Evolutionary conservation across 225 moss, liverwort and hornwort species (phyloP), one percentile per base, ranked within the genome.

Genomic region (Climacium dendroides): DNA sequence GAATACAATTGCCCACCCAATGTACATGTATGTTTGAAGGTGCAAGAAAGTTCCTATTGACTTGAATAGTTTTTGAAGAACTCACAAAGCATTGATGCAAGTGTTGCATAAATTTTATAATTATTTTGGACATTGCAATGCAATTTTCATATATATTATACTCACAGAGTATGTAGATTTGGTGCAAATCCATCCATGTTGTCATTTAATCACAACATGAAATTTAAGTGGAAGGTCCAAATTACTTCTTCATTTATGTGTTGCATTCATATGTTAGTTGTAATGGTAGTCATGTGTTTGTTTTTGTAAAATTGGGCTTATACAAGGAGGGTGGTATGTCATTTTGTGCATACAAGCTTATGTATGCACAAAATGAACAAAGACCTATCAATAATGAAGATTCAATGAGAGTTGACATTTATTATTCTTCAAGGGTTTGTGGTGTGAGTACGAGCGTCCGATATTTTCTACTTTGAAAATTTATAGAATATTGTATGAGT

Each of bases 1-100:
- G 47, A 47, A 29, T 47, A 30, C 11, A 28, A 29, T 47, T 47
- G 11, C 4, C 29, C 3, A 28, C 16, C 3, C 0, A 0, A 0
- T 72, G 5, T 10, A 45, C 28, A 72, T 29, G 17, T 72, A 16
- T 29, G 1, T 29, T 14, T 10, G 17, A 18, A 72, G 17, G 10
- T 72, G 15, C 10, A 29, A 29, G 4, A 45, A 45, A 47, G 11
- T 10, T 29, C 18, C 5, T 47, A 7, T 18, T 11, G 18, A 47
- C 6, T 45, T 45, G 29, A 6, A 72, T 29, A n/a, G n/a, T 45
- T 32, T 67, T 47, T 29, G 4, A 6, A 18, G 7, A 16, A 72
- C 0, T 9, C 15, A 41, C 9, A 26, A 41, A 70, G 15, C 41
- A 70, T 41, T 15, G 26, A 70, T 70, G 15, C 18, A 37, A 41